phyloP scores from a whole-genome alignment of 352 stramenopile species.

The Phytophthora palmivora region DNA sequence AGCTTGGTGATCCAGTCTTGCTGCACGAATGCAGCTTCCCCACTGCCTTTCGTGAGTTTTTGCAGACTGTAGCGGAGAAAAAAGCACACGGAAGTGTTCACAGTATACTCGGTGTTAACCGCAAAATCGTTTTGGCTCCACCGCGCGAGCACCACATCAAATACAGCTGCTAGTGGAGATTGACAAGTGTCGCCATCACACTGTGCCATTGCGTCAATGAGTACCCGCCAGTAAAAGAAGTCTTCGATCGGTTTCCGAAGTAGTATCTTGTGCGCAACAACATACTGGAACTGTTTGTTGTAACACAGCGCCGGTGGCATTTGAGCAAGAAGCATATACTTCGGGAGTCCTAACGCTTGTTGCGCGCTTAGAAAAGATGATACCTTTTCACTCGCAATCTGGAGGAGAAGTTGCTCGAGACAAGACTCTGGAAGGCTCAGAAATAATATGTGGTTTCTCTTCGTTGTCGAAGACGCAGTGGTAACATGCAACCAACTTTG shows the following conservation, averaged over 20 bases:
- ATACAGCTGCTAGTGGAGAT: conserved; percentile 47
- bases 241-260: conserved; percentile 56
- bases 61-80: conserved; percentile 72
- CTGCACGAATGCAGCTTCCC: conserved; percentile 28
- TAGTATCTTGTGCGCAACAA: conserved; percentile 69
- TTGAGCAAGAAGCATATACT: conserved; percentile 60
- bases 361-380: conserved; percentile 3
- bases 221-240: conserved; percentile 54
- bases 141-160: conserved; percentile 60
- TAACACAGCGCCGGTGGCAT: conserved; percentile 40
- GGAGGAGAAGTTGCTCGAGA: conserved; percentile 55
- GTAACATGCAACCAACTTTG: conserved; percentile 56
- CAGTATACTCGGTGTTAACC: conserved; percentile 49
- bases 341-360: conserved; percentile 38
- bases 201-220: conserved; percentile 50
- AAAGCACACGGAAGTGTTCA: conserved; percentile 67
- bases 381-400: conserved; percentile 41
- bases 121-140: conserved; percentile 73
- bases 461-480: conserved; percentile 10
- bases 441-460: conserved; percentile 45
- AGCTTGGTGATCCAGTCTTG: conserved; percentile 72
- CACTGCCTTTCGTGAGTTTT: conserved; percentile 28
- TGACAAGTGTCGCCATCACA: conserved; percentile 12
- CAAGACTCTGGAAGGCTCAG: conserved; percentile 54
- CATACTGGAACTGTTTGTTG: conserved; percentile 74